phyloP scores from a whole-genome alignment of 225 moss, liverwort and hornwort species.

The Marchantia polymorpha region DNA sequence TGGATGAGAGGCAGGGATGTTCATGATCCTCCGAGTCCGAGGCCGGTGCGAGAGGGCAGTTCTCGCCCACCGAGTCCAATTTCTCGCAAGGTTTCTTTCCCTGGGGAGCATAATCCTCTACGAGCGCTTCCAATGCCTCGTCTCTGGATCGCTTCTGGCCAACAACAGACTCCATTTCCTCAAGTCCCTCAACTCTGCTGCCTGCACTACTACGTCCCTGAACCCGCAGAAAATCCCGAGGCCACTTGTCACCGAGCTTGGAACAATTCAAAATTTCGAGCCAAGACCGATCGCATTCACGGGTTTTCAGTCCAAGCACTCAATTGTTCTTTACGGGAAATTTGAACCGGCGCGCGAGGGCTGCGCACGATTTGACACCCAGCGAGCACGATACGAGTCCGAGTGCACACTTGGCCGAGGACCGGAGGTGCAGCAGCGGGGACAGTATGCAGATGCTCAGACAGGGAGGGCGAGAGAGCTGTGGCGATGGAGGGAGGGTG shows the following conservation, averaged over 20 bases:
- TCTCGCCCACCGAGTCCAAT: background rate
- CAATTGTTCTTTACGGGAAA: background rate
- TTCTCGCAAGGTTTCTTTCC: constrained; percentile 31
- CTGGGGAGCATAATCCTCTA: background rate
- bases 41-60: background rate
- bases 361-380: background rate
- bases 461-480: too few relatives aligned
- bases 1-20: constrained; percentile 11
- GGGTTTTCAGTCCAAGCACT: background rate
- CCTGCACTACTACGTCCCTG: background rate
- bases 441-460: background rate
- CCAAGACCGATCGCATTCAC: background rate
- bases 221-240: background rate
- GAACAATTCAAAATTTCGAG: constrained; percentile 6
- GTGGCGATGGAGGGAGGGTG: too few relatives aligned
- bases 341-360: background rate
- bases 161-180: constrained; percentile 19
- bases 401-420: background rate
- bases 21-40: background rate
- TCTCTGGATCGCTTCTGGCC: constrained; percentile 27
- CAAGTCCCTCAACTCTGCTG: background rate
- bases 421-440: background rate
- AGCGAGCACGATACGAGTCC: background rate
- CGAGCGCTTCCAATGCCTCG: constrained; percentile 3
- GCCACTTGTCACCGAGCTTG: background rate